Base-by-base conservation (phyloP, 257 asterid genomes). In the Linderniella brevidens region DNA sequence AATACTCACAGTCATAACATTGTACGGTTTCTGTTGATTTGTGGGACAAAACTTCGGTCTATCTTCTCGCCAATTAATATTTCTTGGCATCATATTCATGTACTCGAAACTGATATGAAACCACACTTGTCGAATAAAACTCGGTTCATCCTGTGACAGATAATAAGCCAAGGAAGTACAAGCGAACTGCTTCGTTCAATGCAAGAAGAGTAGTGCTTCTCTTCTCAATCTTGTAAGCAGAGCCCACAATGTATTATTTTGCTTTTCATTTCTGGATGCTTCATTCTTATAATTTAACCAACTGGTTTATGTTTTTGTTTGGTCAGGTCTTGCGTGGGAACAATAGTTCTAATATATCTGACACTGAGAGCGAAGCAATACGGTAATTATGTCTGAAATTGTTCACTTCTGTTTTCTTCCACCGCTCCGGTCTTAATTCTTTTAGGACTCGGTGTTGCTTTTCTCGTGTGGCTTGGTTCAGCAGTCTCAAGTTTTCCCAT, bases 271-370 rank as follows among this genome's bases (percentile, higher is more conserved):
- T 14, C 8, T 40, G n/a, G 44, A 11, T 8, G 3, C 44, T 40
- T 14, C 3, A 11, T 11, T 5, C 43, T n/a, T 36, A 14, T 16
- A 42, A 29, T 40, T 25, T 14, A 29, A 48, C 41, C 4, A 14
- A 14, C 44, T 40, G 44, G 16, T 14, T 40, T 11, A 40, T 11
- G 3, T 40, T 42, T 35, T 53, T 53, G 37, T 35, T 55, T 61
- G n/a, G 48, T 46, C 76, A 88, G 97, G 92, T 88, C 97, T 42
- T 76, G 78, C 70, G 19, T 83, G 62, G 97, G 97, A 48, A 88
- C 95, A 0, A 76, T 88, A n/a, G 61, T 88, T 55, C 78, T 88
- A 35, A 88, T 88, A 60, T 83, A 67, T 60, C 76, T 88, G 79
- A 88, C 94, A 19, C 72, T 83, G 60, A 69, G 86, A 67, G 88